These are phyloP conservation scores for Pterulicium gracile DNA, from an alignment of 1,284 basidiomycete genomes.

Conservation along the genomic window DNA sequence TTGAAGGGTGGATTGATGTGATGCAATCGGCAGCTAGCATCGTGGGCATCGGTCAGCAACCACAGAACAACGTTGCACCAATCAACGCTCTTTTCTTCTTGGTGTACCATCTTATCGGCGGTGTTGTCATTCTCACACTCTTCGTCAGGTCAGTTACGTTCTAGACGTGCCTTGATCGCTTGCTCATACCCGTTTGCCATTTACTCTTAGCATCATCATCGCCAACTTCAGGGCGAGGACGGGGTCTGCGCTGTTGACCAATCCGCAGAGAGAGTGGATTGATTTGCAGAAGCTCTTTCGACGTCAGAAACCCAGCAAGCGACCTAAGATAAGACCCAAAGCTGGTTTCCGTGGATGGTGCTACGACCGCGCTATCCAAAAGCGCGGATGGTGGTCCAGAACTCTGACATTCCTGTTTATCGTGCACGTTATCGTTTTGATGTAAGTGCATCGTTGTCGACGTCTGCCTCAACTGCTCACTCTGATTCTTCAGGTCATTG, in stretches of 20 bases:
- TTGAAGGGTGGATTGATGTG: constrained; percentile 95
- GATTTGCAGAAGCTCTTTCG: constrained; percentile 85
- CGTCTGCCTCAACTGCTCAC: neutral
- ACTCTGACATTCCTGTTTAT: constrained; percentile 77
- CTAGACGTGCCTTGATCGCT: neutral
- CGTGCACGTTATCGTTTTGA: constrained; percentile 78
- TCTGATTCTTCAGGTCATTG: constrained; percentile 11
- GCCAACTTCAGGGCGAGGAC: constrained; percentile 86
- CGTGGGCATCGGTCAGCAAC: constrained; percentile 59
- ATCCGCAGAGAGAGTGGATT: constrained; percentile 92
- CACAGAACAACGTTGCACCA: constrained; percentile 60
- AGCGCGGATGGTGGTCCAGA: constrained; percentile 91
- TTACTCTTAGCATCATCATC: constrained; percentile 73
- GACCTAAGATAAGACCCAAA: constrained; percentile 54
- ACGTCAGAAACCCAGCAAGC: constrained; percentile 79
- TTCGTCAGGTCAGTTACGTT: constrained; percentile 63
- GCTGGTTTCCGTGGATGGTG: constrained; percentile 73
- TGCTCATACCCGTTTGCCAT: constrained; percentile 11
- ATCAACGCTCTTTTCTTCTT: constrained; percentile 89
- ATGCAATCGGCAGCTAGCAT: constrained; percentile 80
- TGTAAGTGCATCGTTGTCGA: constrained; percentile 39
- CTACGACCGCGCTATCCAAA: constrained; percentile 81
- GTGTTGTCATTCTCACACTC: constrained; percentile 80
- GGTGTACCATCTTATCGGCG: constrained; percentile 89
- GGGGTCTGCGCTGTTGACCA: constrained; percentile 75